Evolutionary conservation across 805 yeast species (phyloP), one percentile per base, ranked within the genome.

Genomic region (Sungouiella blattae): DNA sequence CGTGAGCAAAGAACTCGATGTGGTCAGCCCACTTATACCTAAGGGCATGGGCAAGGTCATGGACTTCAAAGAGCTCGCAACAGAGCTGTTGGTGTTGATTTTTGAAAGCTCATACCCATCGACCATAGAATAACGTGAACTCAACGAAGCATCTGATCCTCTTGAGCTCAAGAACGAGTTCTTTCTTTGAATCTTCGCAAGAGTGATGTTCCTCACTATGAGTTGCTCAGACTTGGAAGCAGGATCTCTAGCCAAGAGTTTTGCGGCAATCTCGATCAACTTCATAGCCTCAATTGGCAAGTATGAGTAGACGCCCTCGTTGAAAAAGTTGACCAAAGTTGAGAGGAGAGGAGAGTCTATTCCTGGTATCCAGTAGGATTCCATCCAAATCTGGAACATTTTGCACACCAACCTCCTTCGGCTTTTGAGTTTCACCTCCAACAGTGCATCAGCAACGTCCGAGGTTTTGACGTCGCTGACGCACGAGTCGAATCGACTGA

Each of bases 351-450:
- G 60, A 41, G 73, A 75, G 55, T 88, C 95, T 5, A 59, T 36
- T 28, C 71, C 68, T 31, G 74, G 76, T 43, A 80, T 77, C 96
- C 96, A 91, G 55, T 83, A 88, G 33, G 93, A 81, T 57, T 87
- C 95, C 57, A 91, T 62, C 98, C 98, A 91, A 23, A 77, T 65
- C 55, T 79, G 84, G 53, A 88, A 76, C 56, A 83, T 69, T 44
- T 75, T 77, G 46, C 82, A 77, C 26, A 87, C 78, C 30, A 83
- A 60, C 41, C 78, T 76, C 52, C 91, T 66, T 55, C 93, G 71
- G 43, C 71, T 79, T 49, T 74, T 78, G 26, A 77, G 44, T 44
- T 49, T 57, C 7, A 64, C 53, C 31, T 62, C 67, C 23, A 40
- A 36, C 39, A 57, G 53, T 4, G 53, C 42, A 24, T 60, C 60